Evolutionary conservation across 192 early-diverging fungal species (phyloP).

Genomic region (Chytriomyces sp.): DNA sequence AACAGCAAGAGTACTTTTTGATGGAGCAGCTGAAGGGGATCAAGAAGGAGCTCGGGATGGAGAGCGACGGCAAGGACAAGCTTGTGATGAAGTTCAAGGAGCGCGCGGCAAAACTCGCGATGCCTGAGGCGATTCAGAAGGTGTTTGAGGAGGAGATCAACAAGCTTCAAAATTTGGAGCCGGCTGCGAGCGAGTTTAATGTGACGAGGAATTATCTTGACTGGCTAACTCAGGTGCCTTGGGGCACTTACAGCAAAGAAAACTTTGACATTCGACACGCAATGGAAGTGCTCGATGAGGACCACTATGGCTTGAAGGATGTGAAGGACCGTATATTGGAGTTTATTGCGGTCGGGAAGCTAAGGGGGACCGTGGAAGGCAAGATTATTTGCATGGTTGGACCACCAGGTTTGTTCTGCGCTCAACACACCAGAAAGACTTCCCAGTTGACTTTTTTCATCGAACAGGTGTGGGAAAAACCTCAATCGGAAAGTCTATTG

Average conservation of each 20-base stretch:
- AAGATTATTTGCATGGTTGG: conserved; percentile 98
- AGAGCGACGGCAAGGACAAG: conserved; percentile 98
- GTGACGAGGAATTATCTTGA: conserved; percentile 99
- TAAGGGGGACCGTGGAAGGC: conserved; percentile 94
- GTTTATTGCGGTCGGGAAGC: conserved; percentile 97
- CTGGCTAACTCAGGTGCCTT: conserved; percentile 97
- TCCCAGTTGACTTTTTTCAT: neutral
- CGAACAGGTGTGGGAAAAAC: conserved; percentile 88
- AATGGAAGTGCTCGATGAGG: conserved; percentile 88
- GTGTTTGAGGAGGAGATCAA: conserved; percentile 98
- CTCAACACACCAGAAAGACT: neutral
- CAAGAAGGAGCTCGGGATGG: conserved; percentile 97
- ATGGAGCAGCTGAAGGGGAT: conserved; percentile 99
- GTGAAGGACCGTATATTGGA: conserved; percentile 99
- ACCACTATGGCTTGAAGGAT: conserved; percentile 99
- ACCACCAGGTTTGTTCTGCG: conserved; percentile 73
- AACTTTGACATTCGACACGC: conserved; percentile 93
- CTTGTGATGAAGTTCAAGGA: conserved; percentile 92
- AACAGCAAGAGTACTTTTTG: conserved; percentile 98
- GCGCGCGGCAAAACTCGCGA: conserved; percentile 76
- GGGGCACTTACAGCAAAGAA: conserved; percentile 88
- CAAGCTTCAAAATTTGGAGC: conserved; percentile 91
- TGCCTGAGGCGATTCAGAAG: conserved; percentile 89
- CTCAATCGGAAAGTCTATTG: conserved; percentile 97
- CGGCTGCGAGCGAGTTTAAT: conserved; percentile 96